Base-by-base conservation (phyloP, 2,329 filamentous ascomycete genomes). In the Botrytis sinoallii region DNA sequence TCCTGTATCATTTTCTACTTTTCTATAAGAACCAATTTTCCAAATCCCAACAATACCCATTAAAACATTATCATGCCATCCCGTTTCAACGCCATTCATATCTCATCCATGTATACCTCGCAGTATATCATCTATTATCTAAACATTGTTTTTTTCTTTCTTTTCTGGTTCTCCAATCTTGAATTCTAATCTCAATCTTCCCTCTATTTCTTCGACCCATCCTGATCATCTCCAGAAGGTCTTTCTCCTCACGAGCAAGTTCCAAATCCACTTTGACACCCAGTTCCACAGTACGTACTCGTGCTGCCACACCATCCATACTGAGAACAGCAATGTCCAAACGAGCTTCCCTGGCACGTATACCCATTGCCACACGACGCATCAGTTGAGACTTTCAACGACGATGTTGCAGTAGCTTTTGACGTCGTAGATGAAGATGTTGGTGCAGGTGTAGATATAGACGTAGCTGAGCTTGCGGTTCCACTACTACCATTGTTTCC, bases 201-300 rank as follows among this genome's bases (percentile, higher is more conserved):
- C n/a, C 6, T 55, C 52, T 16, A 8, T 2, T 18, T 29, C n/a
- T 29, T 29, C 8, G 3, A 55, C 40, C 25, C 29, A 42, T 29
- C 18, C 48, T 12, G 22, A 40, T 42, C 48, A 32, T 7, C 38
- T 42, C 25, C 38, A 32, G 1, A 61, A 61, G 44, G 5, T 7
- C n/a, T 12, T 29, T 46, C 29, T 29, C 29, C 46, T 42, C 46
- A 57, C 35, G 69, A 64, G n/a, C 69, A 71, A 46, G 42, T 71
- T 20, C 69, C 70, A 38, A 72, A 72, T n/a, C 22, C 70, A 35
- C 35, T 67, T 8, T 72, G 70, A 20, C 70, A 72, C 5, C 70
- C 70, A 5, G n/a, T 38, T 9, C 70, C 70, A 35, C 60, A 72
- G 35, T 46, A 72, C 20, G 12, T 25, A 18, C 10, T 35, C 16